These are phyloP conservation scores for Colletotrichum sp. DNA, from an alignment of 2,329 filamentous ascomycete species.

Conservation along the genomic window DNA sequence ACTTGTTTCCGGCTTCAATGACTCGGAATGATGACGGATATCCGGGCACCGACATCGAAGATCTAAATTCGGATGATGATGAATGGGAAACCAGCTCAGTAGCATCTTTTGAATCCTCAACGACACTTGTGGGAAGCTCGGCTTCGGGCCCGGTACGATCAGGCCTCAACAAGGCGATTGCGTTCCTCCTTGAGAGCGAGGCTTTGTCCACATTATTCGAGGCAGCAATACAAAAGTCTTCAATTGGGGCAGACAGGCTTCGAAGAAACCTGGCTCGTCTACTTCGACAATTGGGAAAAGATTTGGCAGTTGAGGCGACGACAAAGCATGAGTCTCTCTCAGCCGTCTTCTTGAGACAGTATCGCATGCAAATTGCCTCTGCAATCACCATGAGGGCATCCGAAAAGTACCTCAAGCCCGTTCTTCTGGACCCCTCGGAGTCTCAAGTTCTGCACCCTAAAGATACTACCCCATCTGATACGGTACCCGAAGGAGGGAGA, in stretches of 20 bases:
- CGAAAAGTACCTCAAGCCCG: neutral
- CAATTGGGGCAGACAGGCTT: neutral
- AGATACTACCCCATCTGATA: accelerated
- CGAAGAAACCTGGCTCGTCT: neutral
- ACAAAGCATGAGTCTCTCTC: neutral
- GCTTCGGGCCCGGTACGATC: neutral
- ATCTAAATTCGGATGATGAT: too few relatives aligned
- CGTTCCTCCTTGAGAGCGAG: neutral
- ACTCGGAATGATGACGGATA: too few relatives aligned
- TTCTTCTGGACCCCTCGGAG: neutral
- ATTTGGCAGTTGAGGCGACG: neutral
- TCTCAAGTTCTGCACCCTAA: neutral
- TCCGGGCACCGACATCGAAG: too few relatives aligned
- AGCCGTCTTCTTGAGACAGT: neutral
- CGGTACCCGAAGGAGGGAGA: accelerated
- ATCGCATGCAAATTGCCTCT: neutral
- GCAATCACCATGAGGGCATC: neutral
- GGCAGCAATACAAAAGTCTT: accelerated
- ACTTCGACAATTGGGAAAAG: neutral
- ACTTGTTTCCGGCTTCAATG: too few relatives aligned
- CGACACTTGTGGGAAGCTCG: neutral
- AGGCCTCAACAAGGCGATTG: neutral
- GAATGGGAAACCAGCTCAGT: neutral
- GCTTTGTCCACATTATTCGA: neutral
- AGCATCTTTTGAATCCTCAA: neutral